Conservation (phyloP, 2,329 filamentous ascomycete species). For the Onygenales sp. region DNA sequence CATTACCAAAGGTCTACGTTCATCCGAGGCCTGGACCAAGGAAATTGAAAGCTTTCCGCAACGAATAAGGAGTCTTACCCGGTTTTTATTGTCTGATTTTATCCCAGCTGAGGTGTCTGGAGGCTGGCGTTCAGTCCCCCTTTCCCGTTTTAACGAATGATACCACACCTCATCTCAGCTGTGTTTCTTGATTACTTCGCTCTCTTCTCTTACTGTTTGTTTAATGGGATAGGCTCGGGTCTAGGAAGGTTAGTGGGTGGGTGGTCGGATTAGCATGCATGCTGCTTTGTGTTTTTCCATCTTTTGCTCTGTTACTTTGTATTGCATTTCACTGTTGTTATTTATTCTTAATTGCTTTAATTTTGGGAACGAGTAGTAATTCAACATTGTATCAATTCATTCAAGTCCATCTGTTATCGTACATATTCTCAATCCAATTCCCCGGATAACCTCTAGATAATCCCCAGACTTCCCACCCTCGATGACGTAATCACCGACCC, state of each 20-base stretch:
- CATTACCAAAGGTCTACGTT: neutral
- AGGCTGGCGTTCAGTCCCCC: neutral
- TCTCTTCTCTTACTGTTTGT: neutral
- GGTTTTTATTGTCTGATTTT: neutral
- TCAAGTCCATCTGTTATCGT: neutral
- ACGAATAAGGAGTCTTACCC: neutral
- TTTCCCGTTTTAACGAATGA: conserved; percentile 1
- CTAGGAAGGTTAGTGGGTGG: neutral
- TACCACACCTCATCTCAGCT: neutral
- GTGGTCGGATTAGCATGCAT: neutral
- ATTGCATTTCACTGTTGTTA: neutral
- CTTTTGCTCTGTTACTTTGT: neutral
- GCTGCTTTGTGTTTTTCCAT: neutral
- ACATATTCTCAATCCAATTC: neutral
- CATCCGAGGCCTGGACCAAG: neutral
- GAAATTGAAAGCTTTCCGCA: neutral
- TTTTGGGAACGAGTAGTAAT: too few relatives aligned
- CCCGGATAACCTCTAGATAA: too few relatives aligned
- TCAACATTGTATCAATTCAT: too few relatives aligned
- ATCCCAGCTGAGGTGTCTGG: neutral
- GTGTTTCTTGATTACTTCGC: neutral
- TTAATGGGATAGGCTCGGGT: neutral
- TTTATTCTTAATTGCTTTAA: neutral
- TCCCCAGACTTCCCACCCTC: too few relatives aligned
- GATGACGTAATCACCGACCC: neutral